Conservation (phyloP, 73 alveolate genomes). For the Stentor coeruleus region DNA sequence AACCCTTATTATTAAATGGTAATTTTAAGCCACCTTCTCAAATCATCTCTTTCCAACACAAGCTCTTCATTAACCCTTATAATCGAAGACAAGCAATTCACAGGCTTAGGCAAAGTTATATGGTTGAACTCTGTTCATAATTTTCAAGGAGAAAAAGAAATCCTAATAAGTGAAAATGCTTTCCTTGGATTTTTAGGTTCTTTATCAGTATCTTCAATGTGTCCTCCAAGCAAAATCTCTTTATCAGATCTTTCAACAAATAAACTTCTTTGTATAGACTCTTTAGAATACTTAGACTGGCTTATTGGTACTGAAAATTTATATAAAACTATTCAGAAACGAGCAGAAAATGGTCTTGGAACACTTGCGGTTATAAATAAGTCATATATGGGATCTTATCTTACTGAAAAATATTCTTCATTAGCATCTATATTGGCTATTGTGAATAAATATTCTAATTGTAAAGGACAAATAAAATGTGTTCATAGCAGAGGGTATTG, state of each 20-base stretch:
- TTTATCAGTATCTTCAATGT: not conserved
- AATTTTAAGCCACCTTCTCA: not conserved
- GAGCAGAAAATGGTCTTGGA: not conserved
- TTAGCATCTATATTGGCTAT: not conserved
- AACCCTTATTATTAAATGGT: conserved; percentile 4
- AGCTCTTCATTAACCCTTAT: not conserved
- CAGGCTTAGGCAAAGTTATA: not conserved
- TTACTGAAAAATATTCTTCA: not conserved
- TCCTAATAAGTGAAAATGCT: not conserved
- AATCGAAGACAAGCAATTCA: not conserved
- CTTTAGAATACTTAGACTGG: not conserved
- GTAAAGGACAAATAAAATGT: not conserved
- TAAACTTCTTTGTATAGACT: not conserved
- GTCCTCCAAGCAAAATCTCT: too few species aligned
- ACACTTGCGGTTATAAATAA: not conserved
- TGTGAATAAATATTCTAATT: not conserved
- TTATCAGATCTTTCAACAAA: not conserved
- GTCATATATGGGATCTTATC: not conserved
- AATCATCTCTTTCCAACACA: not conserved
- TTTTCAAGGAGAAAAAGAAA: not conserved
- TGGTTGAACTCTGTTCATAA: not conserved
- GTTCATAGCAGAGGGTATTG: conserved; percentile 32
- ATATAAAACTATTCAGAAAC: not conserved
- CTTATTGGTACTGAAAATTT: not conserved
- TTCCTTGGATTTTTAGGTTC: not conserved